Evolutionary conservation across 495 filamentous ascomycete genomes (phyloP), one percentile per base, ranked within the genome.

Genomic region (Pseudoneurospora amorphoporcata): DNA sequence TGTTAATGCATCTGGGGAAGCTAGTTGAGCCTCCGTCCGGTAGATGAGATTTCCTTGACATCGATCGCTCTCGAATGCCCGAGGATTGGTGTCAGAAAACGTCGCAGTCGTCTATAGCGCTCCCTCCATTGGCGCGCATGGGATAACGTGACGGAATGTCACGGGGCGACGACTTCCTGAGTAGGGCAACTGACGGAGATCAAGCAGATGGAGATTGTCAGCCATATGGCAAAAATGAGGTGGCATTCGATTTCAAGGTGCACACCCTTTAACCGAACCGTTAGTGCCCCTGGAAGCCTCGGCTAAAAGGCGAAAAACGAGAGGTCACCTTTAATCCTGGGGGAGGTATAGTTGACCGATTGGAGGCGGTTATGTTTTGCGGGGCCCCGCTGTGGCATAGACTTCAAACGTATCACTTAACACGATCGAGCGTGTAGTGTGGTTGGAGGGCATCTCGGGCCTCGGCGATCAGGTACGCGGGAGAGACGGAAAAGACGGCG

Each of bases 121-220:
- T 61, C 69, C 45, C 69, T 38, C 35, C 43, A 73, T 73, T 75
- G 68, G 73, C 65, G 71, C 73, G 73, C 71, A 72, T 72, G 47
- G 23, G 23, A 23, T 53, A 61, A 16, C 16, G 12, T 61, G 53
- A 5, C 53, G 23, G 53, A 61, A 61, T 14, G 23, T 61, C 53
- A 32, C 6, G 6, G 29, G 12, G 12, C 53, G 5, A 61, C 12
- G 3, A 16, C 23, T 35, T 35, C 16, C 45, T 14, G 39, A 40
- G 16, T 16, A 53, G 5, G 38, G 35, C 6, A 5, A 41, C 14
- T 65, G 32, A 53, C 38, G 61, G 69, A 32, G 19, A 69, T 38
- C 47, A 23, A 39, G 1, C 32, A 40, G 61, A 17, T n/a, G 5
- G 19, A 68, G 65, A 75, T 73, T 69, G 38, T 73, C 42, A 37